Evolutionary conservation across 2,329 filamentous ascomycete genomes (phyloP), one percentile per base, ranked within the genome.

Genomic region (Calycina herbarum): DNA sequence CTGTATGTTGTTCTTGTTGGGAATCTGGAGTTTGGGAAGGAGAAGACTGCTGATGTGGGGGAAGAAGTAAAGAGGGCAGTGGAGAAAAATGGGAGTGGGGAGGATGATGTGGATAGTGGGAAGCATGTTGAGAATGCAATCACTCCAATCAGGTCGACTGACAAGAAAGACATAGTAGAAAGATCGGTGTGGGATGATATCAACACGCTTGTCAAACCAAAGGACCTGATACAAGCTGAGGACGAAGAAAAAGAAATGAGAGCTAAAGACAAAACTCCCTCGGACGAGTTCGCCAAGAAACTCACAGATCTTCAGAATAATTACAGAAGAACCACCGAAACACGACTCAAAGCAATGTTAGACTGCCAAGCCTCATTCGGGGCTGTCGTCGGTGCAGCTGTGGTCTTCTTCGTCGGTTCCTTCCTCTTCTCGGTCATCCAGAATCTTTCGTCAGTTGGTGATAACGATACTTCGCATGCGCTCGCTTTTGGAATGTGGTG

Each of bases 351-450:
- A 33, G 56, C 61, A 3, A 63, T 63, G 61, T 15, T 66, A 11
- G 60, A 58, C 20, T 63, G 60, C 51, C 56, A 68, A 56, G 20
- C 42, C 40, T 42, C 42, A 33, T 69, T 69, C 29, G 70, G 66
- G 17, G 64, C 68, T 3, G 62, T 67, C 20, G 65, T 72, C 8
- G 69, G 70, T n/a, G 66, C 66, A 10, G 69, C 70, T 10, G 58
- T 72, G 3, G 70, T 70, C 2, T 72, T 72, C 64, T 72, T 69
- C 63, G 62, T 67, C 4, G 70, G 68, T 5, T 64, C 65, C 5
- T 72, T 71, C 38, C 57, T 70, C 13, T 71, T 65, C 62, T 60
- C 64, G 2, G 38, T 67, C 2, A 61, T 66, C 17, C 59, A 64
- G 11, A 58, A 64, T 58, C 57, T 64, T 3, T 42, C 42, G 5